phyloP scores from a whole-genome alignment of 179 eudicot genomes.

The Patellifolia procumbens region DNA sequence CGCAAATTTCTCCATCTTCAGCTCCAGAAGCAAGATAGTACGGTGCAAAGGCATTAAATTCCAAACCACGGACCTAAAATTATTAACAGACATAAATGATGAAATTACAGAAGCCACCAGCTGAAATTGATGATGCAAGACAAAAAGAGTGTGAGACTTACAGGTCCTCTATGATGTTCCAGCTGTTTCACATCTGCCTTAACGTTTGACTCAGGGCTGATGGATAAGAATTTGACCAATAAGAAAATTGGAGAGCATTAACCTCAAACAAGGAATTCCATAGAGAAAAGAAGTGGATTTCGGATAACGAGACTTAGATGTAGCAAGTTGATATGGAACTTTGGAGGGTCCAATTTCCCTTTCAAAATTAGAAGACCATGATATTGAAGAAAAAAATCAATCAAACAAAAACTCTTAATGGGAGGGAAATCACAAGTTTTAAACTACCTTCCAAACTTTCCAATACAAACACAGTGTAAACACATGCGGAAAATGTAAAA shows the following conservation, averaged over 20 bases:
- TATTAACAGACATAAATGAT: background rate
- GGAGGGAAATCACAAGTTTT: background rate
- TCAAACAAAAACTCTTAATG: too few relatives aligned
- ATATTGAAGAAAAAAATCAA: too few relatives aligned
- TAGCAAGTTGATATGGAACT: too few relatives aligned
- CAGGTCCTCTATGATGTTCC: conserved; percentile 84
- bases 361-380: too few relatives aligned
- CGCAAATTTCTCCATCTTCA: conserved; percentile 95
- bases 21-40: conserved; percentile 94
- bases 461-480: background rate
- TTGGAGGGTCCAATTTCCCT: background rate
- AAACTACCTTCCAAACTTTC: background rate
- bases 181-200: conserved; percentile 63
- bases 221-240: background rate
- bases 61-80: conserved; percentile 89
- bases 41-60: conserved; percentile 72
- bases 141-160: conserved; percentile 39
- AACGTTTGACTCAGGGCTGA: conserved; percentile 59
- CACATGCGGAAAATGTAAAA: too few relatives aligned
- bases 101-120: conserved; percentile 8
- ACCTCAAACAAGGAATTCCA: background rate
- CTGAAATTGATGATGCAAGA: conserved; percentile 4
- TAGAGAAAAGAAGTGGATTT: background rate
- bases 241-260: too few relatives aligned
- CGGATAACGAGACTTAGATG: too few relatives aligned